Evolutionary conservation across 1,139 yeast genomes (phyloP), one percentile per base, ranked within the genome.

Genomic region (Pichia sp.): DNA sequence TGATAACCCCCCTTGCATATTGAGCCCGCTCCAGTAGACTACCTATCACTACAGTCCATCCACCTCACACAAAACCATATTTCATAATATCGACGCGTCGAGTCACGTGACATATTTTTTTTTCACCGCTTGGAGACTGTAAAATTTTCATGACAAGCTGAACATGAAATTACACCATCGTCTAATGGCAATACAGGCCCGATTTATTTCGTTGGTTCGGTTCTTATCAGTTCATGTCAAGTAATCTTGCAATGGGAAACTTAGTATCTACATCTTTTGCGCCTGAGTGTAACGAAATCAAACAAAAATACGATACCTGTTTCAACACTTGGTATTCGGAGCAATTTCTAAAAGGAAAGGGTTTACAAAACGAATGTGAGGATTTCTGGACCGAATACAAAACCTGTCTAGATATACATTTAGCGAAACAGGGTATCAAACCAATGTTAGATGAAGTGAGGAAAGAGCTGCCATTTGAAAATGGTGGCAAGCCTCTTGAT

Each of bases 321-420:
- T 92, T 92, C 69, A 88, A 87, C 65, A 75, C 75, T 55, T 92
- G 97, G 97, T 92, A 92, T 63, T 81, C 94, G n/a, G 97, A 90
- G 57, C 85, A 83, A 64, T 83, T 83, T 57, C 68, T 83, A 51
- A 76, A 80, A 57, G 90, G 90, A 29, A 76, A 81, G 52, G 67
- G 74, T 29, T 65, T 69, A 46, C 74, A 82, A 53, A 90, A 92
- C 61, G 97, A 90, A 64, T 92, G 98, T 65, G 83, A 86, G 45
- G 92, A 82, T 41, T 75, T 86, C 39, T 92, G 97, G 96, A 77
- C 79, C 50, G 81, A 79, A 43, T 92, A 92, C 64, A 85, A 85
- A 55, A 80, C 80, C 23, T 92, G 98, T 66, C 81, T 92, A 41
- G 83, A 87, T 57, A 52, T 72, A 8, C 92, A 92, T 33, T 69